Conservation (phyloP, 2,329 filamentous ascomycete genomes). For the Rutstroemia sp. region DNA sequence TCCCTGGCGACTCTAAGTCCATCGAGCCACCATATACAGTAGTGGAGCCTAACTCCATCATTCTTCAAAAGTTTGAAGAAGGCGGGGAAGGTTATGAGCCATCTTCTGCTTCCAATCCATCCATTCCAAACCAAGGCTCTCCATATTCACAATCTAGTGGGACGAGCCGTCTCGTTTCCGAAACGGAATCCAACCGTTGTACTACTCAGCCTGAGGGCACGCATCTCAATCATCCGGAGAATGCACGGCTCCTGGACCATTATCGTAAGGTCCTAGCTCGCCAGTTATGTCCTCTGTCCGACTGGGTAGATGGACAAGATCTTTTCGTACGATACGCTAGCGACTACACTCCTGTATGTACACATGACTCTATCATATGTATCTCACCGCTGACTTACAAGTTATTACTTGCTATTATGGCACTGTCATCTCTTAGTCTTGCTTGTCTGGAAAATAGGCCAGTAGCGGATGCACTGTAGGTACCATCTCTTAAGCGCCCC, state of each 20-base stretch:
- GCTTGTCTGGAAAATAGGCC: constrained; percentile 6
- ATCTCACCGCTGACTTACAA: background rate
- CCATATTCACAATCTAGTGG: background rate
- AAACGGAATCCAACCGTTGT: background rate
- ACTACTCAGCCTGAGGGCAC: background rate
- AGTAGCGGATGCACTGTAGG: constrained; percentile 5
- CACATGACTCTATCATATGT: background rate
- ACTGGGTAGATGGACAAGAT: background rate
- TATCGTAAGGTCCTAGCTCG: constrained; percentile 25
- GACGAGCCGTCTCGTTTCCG: background rate
- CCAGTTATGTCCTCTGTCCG: constrained; percentile 14
- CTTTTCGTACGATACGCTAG: background rate
- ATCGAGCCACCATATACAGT: background rate
- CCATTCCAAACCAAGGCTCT: background rate
- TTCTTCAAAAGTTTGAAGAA: background rate
- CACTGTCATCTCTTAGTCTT: constrained; percentile 1
- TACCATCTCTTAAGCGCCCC: constrained; percentile 26
- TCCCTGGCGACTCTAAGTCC: background rate
- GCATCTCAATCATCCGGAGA: background rate
- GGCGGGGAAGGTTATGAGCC: background rate
- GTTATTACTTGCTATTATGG: constrained; percentile 2
- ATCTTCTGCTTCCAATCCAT: background rate
- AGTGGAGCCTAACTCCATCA: background rate
- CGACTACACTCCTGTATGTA: background rate
- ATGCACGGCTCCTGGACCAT: constrained; percentile 17